Evolutionary conservation across 345 rosid species (phyloP).

Genomic region (Eucalyptus viminalis): DNA sequence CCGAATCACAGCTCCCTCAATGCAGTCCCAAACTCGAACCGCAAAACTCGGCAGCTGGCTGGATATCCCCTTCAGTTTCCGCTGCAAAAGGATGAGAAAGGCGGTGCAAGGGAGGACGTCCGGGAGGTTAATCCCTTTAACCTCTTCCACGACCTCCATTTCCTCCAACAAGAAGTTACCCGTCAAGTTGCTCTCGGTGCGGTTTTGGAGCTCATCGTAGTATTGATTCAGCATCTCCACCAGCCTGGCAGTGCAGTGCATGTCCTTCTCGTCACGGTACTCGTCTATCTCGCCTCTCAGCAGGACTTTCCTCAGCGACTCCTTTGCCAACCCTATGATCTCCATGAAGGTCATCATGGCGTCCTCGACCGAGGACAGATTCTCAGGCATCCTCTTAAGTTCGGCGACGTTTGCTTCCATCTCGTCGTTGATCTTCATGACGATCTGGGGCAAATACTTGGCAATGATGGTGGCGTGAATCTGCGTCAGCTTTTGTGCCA

Average conservation of each 20-base stretch:
- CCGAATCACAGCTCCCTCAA: background rate
- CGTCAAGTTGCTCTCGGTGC: background rate
- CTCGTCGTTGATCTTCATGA: slow-evolving; percentile 11
- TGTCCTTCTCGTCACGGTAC: slow-evolving; percentile 7
- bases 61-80: slow-evolving; percentile 4
- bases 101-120: slow-evolving; percentile 12
- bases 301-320: slow-evolving; percentile 20
- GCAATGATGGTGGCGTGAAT: slow-evolving; percentile 15
- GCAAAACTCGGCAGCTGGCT: background rate
- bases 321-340: slow-evolving; percentile 22
- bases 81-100: background rate
- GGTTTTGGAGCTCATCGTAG: background rate
- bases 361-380: slow-evolving; percentile 8
- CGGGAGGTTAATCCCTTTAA: slow-evolving; percentile 8
- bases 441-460: slow-evolving; percentile 12
- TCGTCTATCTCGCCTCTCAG: slow-evolving; percentile 30
- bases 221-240: slow-evolving; percentile 6
- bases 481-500: slow-evolving; percentile 14
- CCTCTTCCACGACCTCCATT: slow-evolving; percentile 8
- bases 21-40: slow-evolving; percentile 4
- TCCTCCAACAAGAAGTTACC: slow-evolving; percentile 4
- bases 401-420: background rate
- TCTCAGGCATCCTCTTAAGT: slow-evolving; percentile 10
- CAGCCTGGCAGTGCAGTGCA: slow-evolving; percentile 14
- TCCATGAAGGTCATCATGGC: slow-evolving; percentile 23